phyloP scores from a whole-genome alignment of 345 rosid genomes.

The Moricandia moricandioides region DNA sequence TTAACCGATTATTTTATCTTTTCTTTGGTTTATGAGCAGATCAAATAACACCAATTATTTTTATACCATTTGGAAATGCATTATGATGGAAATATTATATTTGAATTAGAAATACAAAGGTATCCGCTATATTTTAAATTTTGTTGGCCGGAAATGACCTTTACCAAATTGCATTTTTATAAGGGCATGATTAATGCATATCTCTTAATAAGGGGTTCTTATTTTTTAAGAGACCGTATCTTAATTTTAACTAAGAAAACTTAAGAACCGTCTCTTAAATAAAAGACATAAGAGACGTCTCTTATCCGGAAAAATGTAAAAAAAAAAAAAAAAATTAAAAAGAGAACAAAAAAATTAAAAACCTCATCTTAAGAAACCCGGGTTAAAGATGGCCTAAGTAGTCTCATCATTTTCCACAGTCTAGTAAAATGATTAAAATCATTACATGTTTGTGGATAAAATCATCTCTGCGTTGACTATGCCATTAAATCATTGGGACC shows the following conservation, averaged over 20 bases:
- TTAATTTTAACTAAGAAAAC: no score
- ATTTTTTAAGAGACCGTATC: no score
- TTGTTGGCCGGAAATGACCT: neutral
- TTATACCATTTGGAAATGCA: neutral
- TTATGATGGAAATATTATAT: neutral
- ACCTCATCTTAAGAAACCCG: no score
- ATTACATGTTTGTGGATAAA: constrained; percentile 26
- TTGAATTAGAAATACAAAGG: neutral
- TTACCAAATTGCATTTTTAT: neutral
- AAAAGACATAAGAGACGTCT: no score
- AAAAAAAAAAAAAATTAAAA: no score
- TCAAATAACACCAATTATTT: neutral
- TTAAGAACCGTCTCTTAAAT: no score
- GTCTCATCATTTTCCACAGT: neutral
- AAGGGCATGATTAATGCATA: no score
- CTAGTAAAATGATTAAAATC: constrained; percentile 10
- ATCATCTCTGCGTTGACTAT: constrained; percentile 10
- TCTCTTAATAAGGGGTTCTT: no score
- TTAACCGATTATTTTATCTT: neutral
- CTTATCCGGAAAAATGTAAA: no score
- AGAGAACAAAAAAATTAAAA: no score
- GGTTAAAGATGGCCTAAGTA: no score
- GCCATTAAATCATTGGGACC: neutral
- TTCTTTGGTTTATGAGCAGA: neutral
- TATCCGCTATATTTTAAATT: neutral